Base-by-base conservation (phyloP, 371 early-diverging fungal species). In the Apophysomyces sp. region DNA sequence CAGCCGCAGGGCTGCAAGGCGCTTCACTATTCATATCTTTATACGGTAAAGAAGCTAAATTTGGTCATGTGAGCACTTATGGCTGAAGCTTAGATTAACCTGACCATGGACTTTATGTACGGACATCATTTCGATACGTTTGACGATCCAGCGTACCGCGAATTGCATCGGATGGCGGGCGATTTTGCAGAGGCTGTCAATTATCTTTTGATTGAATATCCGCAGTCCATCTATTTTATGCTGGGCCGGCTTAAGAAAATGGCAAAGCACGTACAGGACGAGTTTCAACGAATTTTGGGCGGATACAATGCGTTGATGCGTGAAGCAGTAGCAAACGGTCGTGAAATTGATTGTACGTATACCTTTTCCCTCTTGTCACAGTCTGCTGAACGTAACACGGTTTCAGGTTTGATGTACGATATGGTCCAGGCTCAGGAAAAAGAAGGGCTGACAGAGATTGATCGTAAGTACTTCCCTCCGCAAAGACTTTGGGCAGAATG, bases 391-490 rank as follows among this genome's bases (percentile, higher is more conserved):
- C 4, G 6, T 26, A n/a, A 1, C 5, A 8, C 8, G 8, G 4
- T 44, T n/a, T n/a, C n/a, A 55, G 55, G 55, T 29, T 7, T 59
- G 0, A 52, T 49, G 2, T 15, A 27, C 4, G n/a, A 59, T 4
- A 31, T 59, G 13, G 29, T 59, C 11, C 28, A 59, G 9, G 30
- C 13, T 21, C 51, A 59, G 31, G 60, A 59, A 32, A 44, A 44
- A 24, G 60, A 59, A 30, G 49, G 51, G 8, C 24, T 59, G 24
- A 51, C 60, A 9, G 60, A 59, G 11, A n/a, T 49, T n/a, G 60
- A 31, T n/a, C 4, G 60, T 59, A 44, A 59, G n/a, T n/a, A n/a
- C n/a, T n/a, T n/a, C n/a, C n/a, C n/a, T n/a, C n/a, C n/a, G n/a
- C n/a, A n/a, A n/a, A n/a, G n/a, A n/a, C n/a, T n/a, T n/a, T n/a